These are phyloP conservation scores for Vitis amurensis DNA, from an alignment of 164 flowering plant species.

Conservation along the genomic window DNA sequence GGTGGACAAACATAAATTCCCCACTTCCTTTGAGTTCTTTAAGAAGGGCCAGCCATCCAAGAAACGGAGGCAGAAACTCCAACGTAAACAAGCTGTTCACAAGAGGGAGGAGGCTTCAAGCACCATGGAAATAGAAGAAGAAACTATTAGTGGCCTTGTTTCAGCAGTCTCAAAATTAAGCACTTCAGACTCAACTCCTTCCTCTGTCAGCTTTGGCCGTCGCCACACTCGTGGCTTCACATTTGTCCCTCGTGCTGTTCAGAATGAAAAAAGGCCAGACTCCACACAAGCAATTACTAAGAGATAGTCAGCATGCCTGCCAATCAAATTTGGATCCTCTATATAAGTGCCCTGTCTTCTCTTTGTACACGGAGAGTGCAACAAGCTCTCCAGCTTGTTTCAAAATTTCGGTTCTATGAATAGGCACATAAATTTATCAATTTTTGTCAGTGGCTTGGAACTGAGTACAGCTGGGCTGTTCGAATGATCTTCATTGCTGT, in stretches of 20 bases:
- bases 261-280: slow-evolving; percentile 37
- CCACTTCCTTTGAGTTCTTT: slow-evolving; percentile 77
- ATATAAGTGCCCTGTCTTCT: background rate
- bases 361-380: background rate
- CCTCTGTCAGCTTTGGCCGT: slow-evolving; percentile 82
- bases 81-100: slow-evolving; percentile 34
- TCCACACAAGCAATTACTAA: slow-evolving; percentile 19
- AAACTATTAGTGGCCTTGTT: slow-evolving; percentile 58
- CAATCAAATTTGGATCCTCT: background rate
- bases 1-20: slow-evolving; percentile 86
- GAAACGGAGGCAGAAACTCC: slow-evolving; percentile 67
- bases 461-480: too few relatives aligned
- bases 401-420: background rate
- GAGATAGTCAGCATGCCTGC: slow-evolving; percentile 10
- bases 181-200: slow-evolving; percentile 75
- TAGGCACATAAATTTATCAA: background rate
- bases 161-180: slow-evolving; percentile 75
- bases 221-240: slow-evolving; percentile 71
- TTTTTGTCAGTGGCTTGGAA: background rate
- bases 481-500: background rate
- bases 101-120: slow-evolving; percentile 35
- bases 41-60: slow-evolving; percentile 74
- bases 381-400: too few relatives aligned
- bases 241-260: slow-evolving; percentile 73
- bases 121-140: slow-evolving; percentile 74